Evolutionary conservation across 345 rosid genomes (phyloP).

Genomic region (Schrenkiella parvula): DNA sequence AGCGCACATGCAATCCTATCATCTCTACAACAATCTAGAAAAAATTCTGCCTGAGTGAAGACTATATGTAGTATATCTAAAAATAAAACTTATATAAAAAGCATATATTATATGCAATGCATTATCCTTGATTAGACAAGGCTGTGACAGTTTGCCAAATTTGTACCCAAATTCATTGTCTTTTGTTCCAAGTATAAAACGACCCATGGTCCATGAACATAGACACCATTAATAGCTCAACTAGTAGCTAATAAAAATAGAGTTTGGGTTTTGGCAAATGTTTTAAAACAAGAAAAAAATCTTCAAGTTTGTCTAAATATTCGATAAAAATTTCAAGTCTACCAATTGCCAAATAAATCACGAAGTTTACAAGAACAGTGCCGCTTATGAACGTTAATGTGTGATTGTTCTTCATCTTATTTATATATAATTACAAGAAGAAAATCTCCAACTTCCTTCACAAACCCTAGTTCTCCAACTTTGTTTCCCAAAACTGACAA

Average conservation of each 20-base stretch:
- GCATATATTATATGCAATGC: not conserved
- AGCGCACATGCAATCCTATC: constrained; percentile 28
- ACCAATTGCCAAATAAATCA: not conserved
- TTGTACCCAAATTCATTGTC: not conserved
- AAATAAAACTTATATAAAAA: not conserved
- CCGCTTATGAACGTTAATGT: not conserved
- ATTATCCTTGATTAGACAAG: constrained; percentile 14
- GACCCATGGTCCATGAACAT: not conserved
- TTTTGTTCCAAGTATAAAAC: not conserved
- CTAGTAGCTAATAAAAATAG: not conserved
- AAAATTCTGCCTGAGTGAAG: constrained; percentile 7
- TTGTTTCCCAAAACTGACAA: not conserved
- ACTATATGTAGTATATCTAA: not conserved
- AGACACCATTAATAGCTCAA: not conserved
- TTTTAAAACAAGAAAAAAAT: not conserved
- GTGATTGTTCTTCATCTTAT: not conserved
- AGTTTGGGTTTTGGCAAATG: not conserved
- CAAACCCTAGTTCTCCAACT: not conserved
- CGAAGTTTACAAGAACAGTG: not conserved
- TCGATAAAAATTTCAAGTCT: not conserved
- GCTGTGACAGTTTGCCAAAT: not conserved
- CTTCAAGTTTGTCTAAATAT: not conserved
- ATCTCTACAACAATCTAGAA: constrained; percentile 10
- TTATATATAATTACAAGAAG: not conserved
- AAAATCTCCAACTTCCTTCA: not conserved